These are phyloP conservation scores for Fusarium sarcochroum DNA, from an alignment of 2,329 filamentous ascomycete species.

Conservation along the genomic window DNA sequence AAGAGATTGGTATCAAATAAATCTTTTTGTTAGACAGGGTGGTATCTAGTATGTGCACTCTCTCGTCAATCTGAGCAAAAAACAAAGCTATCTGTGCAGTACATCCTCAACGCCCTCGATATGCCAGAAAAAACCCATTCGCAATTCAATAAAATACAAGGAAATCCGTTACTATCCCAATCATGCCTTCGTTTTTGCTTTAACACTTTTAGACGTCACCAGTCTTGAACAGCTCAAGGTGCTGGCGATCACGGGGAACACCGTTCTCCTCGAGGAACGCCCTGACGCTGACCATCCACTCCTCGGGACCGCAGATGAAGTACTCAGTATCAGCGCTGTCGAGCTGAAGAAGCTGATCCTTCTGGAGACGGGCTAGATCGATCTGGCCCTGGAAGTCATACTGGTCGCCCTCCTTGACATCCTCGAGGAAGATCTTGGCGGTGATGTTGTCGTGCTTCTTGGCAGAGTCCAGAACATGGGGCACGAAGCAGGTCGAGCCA, in stretches of 20 bases:
- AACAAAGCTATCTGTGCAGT: slow-evolving; percentile 28
- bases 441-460: slow-evolving; percentile 53
- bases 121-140: slow-evolving; percentile 25
- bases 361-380: slow-evolving; percentile 68
- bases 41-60: slow-evolving; percentile 37
- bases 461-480: slow-evolving; percentile 64
- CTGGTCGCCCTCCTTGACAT: slow-evolving; percentile 65
- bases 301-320: slow-evolving; percentile 78
- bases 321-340: slow-evolving; percentile 71
- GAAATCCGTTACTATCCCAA: neutral
- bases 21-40: slow-evolving; percentile 16
- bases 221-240: slow-evolving; percentile 78
- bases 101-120: slow-evolving; percentile 39
- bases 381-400: slow-evolving; percentile 73
- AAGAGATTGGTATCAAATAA: neutral
- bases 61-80: slow-evolving; percentile 17
- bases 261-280: slow-evolving; percentile 67
- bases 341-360: slow-evolving; percentile 67
- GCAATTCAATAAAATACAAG: slow-evolving; percentile 6
- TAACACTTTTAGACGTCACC: slow-evolving; percentile 53
- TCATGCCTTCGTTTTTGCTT: neutral
- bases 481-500: slow-evolving; percentile 67
- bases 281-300: slow-evolving; percentile 76
- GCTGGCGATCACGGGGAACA: slow-evolving; percentile 70
- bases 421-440: slow-evolving; percentile 70